Base-by-base conservation (phyloP, 306 rosid genomes). In the Malus orientalis region DNA sequence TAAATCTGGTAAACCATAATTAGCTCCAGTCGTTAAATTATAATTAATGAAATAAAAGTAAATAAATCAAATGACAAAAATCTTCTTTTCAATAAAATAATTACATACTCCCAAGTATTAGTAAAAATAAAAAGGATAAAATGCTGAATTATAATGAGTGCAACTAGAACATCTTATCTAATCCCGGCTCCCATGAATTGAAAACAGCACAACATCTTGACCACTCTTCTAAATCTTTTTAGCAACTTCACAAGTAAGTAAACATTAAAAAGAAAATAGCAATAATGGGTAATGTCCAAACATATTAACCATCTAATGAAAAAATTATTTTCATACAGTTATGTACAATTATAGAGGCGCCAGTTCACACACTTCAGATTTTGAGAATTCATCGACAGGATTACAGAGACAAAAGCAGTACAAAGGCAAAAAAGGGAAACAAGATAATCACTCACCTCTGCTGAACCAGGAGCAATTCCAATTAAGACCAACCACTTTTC, bases 401-500 rank as follows among this genome's bases (percentile, higher is more conserved):
- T n/a, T 45, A 58, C 23, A 58, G 27, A 29, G 8, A 57, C 5
- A 63, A 40, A 63, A 66, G 4, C 27, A 44, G 27, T 11, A 70
- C 67, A 33, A 70, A 57, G 30, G 20, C 20, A 57, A 55, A 59
- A 79, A 76, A 16, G 16, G 20, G 74, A 63, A 73, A 42, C 40
- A 82, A 75, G 51, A 44, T 8, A 80, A 80, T 51, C 80, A 79
- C 83, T 59, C 42, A 91, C 97, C 88, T 91, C 97, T 23, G 93
- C 73, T 38, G 89, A 78, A 74, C 97, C 97, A 32, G 94, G 94
- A 78, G 94, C 92, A 82, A 91, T 91, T 67, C 94, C 94, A 74
- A 89, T 85, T 78, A 91, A 86, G 76, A 91, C 92, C 82, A 91
- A 71, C 97, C 97, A 89, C 84, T 91, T 91, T 75, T 89, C 92